These are phyloP conservation scores for Neofusicoccum ribis DNA, from an alignment of 2,329 filamentous ascomycete genomes.

Conservation along the genomic window DNA sequence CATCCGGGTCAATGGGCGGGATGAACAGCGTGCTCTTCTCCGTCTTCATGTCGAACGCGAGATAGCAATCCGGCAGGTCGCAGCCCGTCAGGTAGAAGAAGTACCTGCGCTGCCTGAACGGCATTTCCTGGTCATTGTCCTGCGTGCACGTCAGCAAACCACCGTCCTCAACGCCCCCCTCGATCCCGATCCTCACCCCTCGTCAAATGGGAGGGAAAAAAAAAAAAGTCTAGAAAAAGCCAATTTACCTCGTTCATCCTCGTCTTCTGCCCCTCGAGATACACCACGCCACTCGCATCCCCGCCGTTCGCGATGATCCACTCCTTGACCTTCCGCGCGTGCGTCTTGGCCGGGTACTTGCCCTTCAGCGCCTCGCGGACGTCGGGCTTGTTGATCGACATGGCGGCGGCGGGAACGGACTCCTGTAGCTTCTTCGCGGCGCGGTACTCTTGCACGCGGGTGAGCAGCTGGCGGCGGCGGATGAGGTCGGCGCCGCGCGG, in stretches of 20 bases:
- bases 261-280: constrained; percentile 82
- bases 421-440: not conserved
- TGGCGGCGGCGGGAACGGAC: not conserved
- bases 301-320: constrained; percentile 69
- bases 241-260: constrained; percentile 64
- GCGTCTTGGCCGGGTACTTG: constrained; percentile 80
- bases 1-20: constrained; percentile 81
- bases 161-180: not conserved
- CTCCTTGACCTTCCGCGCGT: constrained; percentile 80
- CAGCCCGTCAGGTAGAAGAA: constrained; percentile 96
- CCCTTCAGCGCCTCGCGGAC: constrained; percentile 46
- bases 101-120: constrained; percentile 75
- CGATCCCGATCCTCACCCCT: not conserved
- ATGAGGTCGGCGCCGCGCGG: constrained; percentile 9
- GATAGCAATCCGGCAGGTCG: constrained; percentile 74
- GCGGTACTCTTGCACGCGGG: constrained; percentile 9
- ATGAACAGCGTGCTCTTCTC: constrained; percentile 84
- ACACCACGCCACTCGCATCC: constrained; percentile 70
- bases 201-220: not conserved
- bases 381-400: constrained; percentile 19
- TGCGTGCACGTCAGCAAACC: not conserved
- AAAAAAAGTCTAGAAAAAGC: not conserved
- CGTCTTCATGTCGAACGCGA: constrained; percentile 75
- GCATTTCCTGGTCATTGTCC: constrained; percentile 81
- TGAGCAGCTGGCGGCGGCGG: constrained; percentile 3